Evolutionary conservation across 768 basidiomycete species (phyloP).

Genomic region (Kwoniella newhampshirensis): DNA sequence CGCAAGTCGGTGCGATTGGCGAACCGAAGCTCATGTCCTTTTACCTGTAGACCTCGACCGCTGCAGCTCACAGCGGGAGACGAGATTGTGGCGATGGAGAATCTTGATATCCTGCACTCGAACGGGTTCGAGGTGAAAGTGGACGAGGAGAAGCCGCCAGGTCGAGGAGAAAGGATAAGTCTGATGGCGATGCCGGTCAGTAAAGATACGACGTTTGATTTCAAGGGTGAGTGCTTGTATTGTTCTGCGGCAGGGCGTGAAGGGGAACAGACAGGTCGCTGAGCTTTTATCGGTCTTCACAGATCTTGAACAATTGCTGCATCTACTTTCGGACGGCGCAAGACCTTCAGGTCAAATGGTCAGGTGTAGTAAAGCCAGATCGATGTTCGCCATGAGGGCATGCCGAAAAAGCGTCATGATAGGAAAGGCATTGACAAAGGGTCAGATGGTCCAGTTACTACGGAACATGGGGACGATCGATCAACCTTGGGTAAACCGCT

Average conservation of each 20-base stretch:
- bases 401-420: slow-evolving; percentile 97
- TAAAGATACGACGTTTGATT: slow-evolving; percentile 84
- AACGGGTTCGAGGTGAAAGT: slow-evolving; percentile 87
- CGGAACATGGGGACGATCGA: slow-evolving; percentile 56
- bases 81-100: slow-evolving; percentile 81
- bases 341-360: slow-evolving; percentile 77
- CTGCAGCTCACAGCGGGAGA: slow-evolving; percentile 86
- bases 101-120: slow-evolving; percentile 72
- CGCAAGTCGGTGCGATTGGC: no score
- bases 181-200: slow-evolving; percentile 84
- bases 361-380: slow-evolving; percentile 83
- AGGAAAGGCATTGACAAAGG: slow-evolving; percentile 72
- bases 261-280: no score
- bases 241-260: no score
- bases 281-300: no score
- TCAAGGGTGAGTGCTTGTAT: slow-evolving; percentile 77
- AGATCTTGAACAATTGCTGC: slow-evolving; percentile 92
- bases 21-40: slow-evolving; percentile 14
- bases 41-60: slow-evolving; percentile 62
- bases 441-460: slow-evolving; percentile 66
- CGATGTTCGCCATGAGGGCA: slow-evolving; percentile 95
- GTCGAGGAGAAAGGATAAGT: slow-evolving; percentile 58
- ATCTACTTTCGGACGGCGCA: slow-evolving; percentile 68
- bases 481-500: slow-evolving; percentile 55
- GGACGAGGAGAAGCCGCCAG: slow-evolving; percentile 58